Base-by-base conservation (phyloP, 176 grass and related monocot species). In the Musa troglodytarum region DNA sequence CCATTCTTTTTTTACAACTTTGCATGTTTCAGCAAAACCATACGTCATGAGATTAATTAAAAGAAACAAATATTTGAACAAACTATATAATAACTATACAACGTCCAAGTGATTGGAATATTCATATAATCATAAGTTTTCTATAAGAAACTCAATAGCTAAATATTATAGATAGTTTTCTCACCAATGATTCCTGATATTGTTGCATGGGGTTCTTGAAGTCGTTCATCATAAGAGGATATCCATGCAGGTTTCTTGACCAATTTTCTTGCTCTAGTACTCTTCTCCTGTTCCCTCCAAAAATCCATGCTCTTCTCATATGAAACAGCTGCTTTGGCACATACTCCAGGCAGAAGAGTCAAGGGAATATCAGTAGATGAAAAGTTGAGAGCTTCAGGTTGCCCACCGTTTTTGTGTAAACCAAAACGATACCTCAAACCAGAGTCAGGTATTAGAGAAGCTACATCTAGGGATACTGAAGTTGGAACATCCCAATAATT, bases 401-500 rank as follows among this genome's bases (percentile, higher is more conserved):
- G 69, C 10, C 78, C 78, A 28, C 23, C 49, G 64, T 80, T 80
- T 52, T 73, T 80, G 49, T 80, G 78, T 52, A 80, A 80, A 64
- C 78, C 78, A 73, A 80, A 73, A 52, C 57, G 78, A 5, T 80
- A 80, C 61, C 78, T 62, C 14, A 80, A 80, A 19, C 78, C 78
- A 52, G 77, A 72, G 26, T 80, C 55, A 53, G 78, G 62, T 63
- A 80, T 16, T 53, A 80, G 81, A 63, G 81, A 83, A 52, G 73
- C 8, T 16, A 83, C 43, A 65, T 83, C 68, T 19, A 83, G 63
- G 52, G 81, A 83, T 3, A 77, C 20, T 71, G 81, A 83, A 52
- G 74, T 63, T 43, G 81, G 81, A 71, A 83, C 81, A 28, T 83
- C 65, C 81, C 81, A 83, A 72, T 77, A 76, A 77, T 54, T 64